Evolutionary conservation across 75 land plant genomes (phyloP).

Genomic region (Cupressus sempervirens): DNA sequence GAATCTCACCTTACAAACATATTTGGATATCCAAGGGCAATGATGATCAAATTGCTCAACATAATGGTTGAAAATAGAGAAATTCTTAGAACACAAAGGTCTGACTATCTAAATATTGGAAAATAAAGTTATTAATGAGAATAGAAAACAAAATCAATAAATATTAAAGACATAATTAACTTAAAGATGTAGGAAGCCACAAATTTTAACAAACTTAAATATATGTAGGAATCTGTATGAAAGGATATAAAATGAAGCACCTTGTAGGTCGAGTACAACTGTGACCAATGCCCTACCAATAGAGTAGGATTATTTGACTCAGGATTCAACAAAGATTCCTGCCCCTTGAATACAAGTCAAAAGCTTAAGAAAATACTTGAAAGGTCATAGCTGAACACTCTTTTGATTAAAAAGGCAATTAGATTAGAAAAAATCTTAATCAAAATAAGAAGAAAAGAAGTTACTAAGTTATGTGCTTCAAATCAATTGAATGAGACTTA

Average conservation of each 20-base stretch:
- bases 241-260: no score
- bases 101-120: no score
- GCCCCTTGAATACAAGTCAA: neutral
- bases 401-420: neutral
- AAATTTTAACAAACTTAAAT: neutral
- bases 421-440: neutral
- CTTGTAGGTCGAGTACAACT: slow-evolving; percentile 95
- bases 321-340: slow-evolving; percentile 86
- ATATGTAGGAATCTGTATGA: neutral
- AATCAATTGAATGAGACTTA: neutral
- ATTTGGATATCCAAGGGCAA: no score
- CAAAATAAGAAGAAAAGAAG: neutral
- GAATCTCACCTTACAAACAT: slow-evolving; percentile 86
- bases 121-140: slow-evolving; percentile 10
- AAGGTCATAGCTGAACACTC: neutral
- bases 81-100: no score
- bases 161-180: neutral
- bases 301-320: slow-evolving; percentile 78
- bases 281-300: slow-evolving; percentile 95
- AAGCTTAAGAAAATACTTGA: neutral
- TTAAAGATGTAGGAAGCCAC: neutral
- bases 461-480: neutral
- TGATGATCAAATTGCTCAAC: no score
- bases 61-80: no score
- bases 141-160: neutral